These are phyloP conservation scores for Trebouxiophyceae sp. DNA, from an alignment of 163 green algal genomes.

Conservation along the genomic window DNA sequence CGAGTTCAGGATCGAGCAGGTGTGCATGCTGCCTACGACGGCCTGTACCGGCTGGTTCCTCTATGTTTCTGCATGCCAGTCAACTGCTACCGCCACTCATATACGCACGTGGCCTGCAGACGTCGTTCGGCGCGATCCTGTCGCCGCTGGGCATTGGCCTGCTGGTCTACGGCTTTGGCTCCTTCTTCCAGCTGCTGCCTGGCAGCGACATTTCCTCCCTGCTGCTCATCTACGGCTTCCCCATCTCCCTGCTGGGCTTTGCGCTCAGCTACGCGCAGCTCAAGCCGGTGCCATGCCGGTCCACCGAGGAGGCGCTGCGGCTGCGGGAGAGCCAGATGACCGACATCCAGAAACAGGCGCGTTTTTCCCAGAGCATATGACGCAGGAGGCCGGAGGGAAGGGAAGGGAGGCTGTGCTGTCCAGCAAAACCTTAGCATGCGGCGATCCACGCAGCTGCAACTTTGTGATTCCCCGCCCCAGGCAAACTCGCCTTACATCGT, in stretches of 20 bases:
- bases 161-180: conserved; percentile 82
- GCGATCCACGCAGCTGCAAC: too few relatives aligned
- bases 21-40: too few relatives aligned
- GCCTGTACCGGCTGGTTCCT: too few relatives aligned
- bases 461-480: too few relatives aligned
- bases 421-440: too few relatives aligned
- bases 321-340: conserved; percentile 79
- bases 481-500: too few relatives aligned
- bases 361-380: not conserved
- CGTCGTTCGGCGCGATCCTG: conserved; percentile 85
- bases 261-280: conserved; percentile 92
- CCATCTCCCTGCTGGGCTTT: conserved; percentile 88
- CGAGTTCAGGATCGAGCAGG: conserved; percentile 26
- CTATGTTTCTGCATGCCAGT: too few relatives aligned
- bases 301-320: conserved; percentile 63
- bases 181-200: conserved; percentile 91
- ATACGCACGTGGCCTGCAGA: too few relatives aligned
- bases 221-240: conserved; percentile 97
- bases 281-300: conserved; percentile 81
- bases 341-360: conserved; percentile 93
- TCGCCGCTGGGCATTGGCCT: conserved; percentile 66
- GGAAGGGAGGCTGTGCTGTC: too few relatives aligned
- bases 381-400: too few relatives aligned
- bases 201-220: conserved; percentile 78
- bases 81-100: too few relatives aligned